Evolutionary conservation across 202 grass and related monocot genomes (phyloP).

Genomic region (Digitaria exilis): DNA sequence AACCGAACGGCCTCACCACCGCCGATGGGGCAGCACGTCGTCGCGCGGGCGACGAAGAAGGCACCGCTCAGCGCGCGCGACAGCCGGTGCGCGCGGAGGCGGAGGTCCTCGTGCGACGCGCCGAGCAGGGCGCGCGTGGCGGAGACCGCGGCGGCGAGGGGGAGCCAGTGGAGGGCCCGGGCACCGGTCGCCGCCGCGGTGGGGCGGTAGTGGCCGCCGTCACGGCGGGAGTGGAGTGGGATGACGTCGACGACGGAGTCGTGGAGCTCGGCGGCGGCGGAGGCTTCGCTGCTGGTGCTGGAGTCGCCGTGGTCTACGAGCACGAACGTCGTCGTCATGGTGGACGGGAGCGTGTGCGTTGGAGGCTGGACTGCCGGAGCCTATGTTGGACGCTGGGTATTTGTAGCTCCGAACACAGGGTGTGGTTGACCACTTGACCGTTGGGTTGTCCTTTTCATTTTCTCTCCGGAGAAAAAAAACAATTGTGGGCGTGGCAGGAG

Average conservation of each 20-base stretch:
- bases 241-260: background rate
- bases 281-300: too few species aligned
- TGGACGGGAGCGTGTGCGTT: background rate
- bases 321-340: background rate
- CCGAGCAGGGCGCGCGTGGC: background rate
- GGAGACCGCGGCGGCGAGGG: background rate
- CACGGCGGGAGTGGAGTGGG: background rate
- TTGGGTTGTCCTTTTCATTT: background rate
- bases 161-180: too few species aligned
- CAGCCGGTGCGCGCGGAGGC: too few species aligned
- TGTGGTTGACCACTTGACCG: background rate
- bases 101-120: slow-evolving; percentile 7
- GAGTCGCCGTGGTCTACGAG: background rate
- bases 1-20: background rate
- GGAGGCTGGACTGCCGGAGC: background rate
- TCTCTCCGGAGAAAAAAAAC: too few species aligned
- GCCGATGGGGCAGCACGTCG: too few species aligned
- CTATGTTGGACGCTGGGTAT: background rate
- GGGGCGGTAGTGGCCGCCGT: background rate
- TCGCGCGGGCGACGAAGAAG: too few species aligned
- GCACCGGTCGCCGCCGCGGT: too few species aligned
- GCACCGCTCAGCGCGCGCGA: too few species aligned
- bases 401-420: background rate
- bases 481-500: too few species aligned
- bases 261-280: too few species aligned